These are phyloP conservation scores for Dipteronia dyeriana DNA, from an alignment of 345 rosid species.

Conservation along the genomic window DNA sequence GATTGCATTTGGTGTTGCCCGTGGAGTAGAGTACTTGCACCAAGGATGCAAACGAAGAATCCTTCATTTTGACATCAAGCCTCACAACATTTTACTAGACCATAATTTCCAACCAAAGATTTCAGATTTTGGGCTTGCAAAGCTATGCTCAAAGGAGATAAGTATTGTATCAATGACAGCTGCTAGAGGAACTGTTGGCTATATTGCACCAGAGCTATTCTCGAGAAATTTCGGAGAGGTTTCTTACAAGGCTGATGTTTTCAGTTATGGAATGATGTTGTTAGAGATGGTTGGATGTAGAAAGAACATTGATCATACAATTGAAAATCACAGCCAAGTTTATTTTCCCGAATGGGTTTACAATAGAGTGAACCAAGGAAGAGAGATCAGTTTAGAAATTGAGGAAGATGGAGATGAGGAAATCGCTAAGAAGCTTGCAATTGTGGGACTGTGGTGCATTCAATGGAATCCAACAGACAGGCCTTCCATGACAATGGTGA, in stretches of 20 bases:
- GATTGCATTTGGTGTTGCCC: too few species aligned
- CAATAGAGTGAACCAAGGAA: neutral
- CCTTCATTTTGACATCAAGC: slow-evolving; percentile 1
- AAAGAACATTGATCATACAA: neutral
- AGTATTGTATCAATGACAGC: slow-evolving; percentile 16
- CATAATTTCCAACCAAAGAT: slow-evolving; percentile 24
- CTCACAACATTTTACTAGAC: slow-evolving; percentile 25
- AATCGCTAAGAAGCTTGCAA: slow-evolving; percentile 5
- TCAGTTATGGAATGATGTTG: slow-evolving; percentile 21
- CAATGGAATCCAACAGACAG: slow-evolving; percentile 7
- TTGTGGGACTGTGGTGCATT: slow-evolving; percentile 7
- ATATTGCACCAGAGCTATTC: slow-evolving; percentile 18
- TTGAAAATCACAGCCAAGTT: slow-evolving; percentile 15
- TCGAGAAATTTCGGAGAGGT: slow-evolving; percentile 14
- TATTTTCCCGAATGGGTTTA: slow-evolving; percentile 19
- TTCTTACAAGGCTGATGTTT: slow-evolving; percentile 19
- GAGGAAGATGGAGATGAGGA: neutral
- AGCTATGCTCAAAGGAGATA: neutral
- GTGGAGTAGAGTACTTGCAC: too few species aligned
- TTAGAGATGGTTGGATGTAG: slow-evolving; percentile 16
- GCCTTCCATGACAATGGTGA: slow-evolving; percentile 8
- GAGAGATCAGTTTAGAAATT: neutral
- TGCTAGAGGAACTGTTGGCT: slow-evolving; percentile 18
- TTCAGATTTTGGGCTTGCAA: slow-evolving; percentile 25
- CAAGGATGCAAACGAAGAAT: too few species aligned